These are phyloP conservation scores for Aureobasidium uvarum DNA, from an alignment of 2,329 filamentous ascomycete genomes.

Conservation along the genomic window DNA sequence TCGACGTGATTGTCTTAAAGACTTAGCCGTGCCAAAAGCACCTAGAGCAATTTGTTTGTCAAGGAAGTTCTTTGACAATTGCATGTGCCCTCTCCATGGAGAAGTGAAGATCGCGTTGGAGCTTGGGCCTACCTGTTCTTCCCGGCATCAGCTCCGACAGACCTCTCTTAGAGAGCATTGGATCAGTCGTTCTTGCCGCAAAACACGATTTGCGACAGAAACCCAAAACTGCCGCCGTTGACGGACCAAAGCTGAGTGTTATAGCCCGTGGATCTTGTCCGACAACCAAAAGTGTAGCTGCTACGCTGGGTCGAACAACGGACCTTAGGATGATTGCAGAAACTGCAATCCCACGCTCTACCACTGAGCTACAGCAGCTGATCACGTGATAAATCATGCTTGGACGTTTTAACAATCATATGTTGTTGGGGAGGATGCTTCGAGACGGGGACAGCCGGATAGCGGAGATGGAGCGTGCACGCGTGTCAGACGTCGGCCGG, in stretches of 20 bases:
- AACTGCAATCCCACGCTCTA: slow-evolving; percentile 27
- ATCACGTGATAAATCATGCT: not conserved
- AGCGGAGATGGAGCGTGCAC: slow-evolving; percentile 2
- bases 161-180: not conserved
- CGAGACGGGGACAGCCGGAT: not conserved
- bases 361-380: slow-evolving; percentile 26
- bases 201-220: not conserved
- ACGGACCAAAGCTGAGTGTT: not conserved
- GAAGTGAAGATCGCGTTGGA: not conserved
- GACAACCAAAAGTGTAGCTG: slow-evolving; percentile 14
- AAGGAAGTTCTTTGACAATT: not conserved
- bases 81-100: not conserved
- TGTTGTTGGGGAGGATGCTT: too few species aligned
- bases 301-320: slow-evolving; percentile 27
- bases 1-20: not conserved
- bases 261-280: not conserved
- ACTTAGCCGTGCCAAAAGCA: not conserved
- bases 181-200: not conserved
- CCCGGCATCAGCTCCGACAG: not conserved
- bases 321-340: slow-evolving; percentile 26
- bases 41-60: not conserved
- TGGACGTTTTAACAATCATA: too few species aligned
- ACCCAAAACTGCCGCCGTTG: not conserved
- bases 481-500: slow-evolving; percentile 2
- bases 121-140: slow-evolving; percentile 7